These are phyloP conservation scores for Lonicera japonica DNA, from an alignment of 129 eudicot species.

Conservation along the genomic window DNA sequence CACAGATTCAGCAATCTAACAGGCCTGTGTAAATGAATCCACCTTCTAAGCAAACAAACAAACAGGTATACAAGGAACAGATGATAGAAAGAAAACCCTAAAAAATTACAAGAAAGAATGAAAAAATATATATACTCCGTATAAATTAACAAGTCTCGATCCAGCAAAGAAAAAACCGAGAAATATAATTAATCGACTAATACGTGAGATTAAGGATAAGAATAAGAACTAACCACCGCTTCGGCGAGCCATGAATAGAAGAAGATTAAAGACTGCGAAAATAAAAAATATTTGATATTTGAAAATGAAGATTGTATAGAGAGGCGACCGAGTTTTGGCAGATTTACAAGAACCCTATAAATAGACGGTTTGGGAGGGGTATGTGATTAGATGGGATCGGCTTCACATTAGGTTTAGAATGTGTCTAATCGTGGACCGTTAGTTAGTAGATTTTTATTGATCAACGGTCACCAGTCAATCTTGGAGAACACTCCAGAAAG, in stretches of 20 bases:
- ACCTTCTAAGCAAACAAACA: neutral
- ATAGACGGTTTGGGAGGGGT: neutral
- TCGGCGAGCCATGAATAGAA: slow-evolving; percentile 58
- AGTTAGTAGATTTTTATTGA: too few species aligned
- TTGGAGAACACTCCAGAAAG: too few species aligned
- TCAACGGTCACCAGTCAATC: too few species aligned
- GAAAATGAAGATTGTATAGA: slow-evolving; percentile 1
- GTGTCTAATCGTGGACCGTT: too few species aligned
- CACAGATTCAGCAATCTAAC: too few species aligned
- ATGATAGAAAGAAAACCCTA: neutral
- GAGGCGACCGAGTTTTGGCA: slow-evolving; percentile 1
- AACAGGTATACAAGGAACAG: too few species aligned
- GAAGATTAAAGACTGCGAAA: slow-evolving; percentile 23
- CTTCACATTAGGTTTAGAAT: too few species aligned
- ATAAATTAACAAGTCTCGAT: neutral
- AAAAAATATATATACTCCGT: too few species aligned
- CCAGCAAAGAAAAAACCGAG: neutral
- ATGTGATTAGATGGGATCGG: too few species aligned
- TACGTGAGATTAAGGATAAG: neutral
- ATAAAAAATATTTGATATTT: neutral
- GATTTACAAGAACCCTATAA: neutral
- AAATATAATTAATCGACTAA: neutral
- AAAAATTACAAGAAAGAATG: neutral
- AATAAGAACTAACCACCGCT: slow-evolving; percentile 53
- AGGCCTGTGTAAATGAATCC: neutral